These are phyloP conservation scores for Lathyrus aphaca DNA, from an alignment of 306 rosid genomes.

Conservation along the genomic window DNA sequence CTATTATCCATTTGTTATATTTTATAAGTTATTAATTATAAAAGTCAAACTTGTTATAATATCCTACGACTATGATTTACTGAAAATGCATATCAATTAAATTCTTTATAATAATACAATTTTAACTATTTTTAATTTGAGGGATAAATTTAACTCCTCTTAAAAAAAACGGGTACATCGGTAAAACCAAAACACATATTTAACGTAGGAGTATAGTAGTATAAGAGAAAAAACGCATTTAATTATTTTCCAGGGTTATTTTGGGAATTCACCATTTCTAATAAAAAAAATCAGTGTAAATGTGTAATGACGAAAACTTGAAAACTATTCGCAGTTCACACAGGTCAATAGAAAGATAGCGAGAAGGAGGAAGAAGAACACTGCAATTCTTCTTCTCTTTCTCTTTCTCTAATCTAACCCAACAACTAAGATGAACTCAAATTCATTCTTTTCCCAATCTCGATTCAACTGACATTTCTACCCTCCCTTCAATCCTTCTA, in stretches of 20 bases:
- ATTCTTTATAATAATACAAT: too few relatives aligned
- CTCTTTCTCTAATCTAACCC: not conserved
- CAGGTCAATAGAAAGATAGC: conserved; percentile 21
- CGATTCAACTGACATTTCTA: conserved; percentile 19
- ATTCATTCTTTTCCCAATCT: conserved; percentile 25
- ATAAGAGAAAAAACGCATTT: too few relatives aligned
- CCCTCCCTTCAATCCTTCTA: not conserved
- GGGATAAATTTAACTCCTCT: too few relatives aligned
- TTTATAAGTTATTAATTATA: too few relatives aligned
- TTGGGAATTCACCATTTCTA: conserved; percentile 8
- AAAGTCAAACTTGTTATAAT: too few relatives aligned
- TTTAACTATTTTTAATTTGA: too few relatives aligned
- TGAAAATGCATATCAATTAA: too few relatives aligned
- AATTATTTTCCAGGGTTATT: conserved; percentile 9
- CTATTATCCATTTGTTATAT: too few relatives aligned
- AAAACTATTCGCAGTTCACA: not conserved
- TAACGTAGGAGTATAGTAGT: too few relatives aligned
- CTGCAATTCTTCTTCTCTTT: conserved; percentile 37
- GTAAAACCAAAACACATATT: too few relatives aligned
- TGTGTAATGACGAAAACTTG: conserved; percentile 12
- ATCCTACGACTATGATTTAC: too few relatives aligned
- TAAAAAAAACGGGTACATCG: too few relatives aligned
- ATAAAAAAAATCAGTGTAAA: not conserved
- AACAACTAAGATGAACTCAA: conserved; percentile 22
- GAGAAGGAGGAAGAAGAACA: conserved; percentile 21